Conservation (phyloP, 352 stramenopile genomes). For the Bremia lactucae region DNA sequence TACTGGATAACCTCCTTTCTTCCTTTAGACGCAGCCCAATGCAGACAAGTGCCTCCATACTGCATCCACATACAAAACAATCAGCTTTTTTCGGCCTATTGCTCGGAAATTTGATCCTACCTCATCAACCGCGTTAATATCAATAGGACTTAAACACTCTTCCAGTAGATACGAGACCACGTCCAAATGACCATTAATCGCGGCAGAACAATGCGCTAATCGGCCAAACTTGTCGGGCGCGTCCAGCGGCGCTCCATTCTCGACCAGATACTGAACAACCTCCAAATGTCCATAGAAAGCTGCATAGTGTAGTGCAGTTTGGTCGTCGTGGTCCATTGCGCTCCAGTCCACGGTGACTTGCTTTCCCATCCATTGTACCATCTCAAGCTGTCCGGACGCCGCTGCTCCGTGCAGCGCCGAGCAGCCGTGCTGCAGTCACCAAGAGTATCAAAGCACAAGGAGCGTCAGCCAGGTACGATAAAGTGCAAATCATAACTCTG, state of each 20-base stretch:
- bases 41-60: slow-evolving; percentile 78
- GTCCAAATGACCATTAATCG: slow-evolving; percentile 81
- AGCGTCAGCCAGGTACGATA: slow-evolving; percentile 1
- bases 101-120: slow-evolving; percentile 13
- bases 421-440: slow-evolving; percentile 50
- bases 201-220: slow-evolving; percentile 67
- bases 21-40: slow-evolving; percentile 77
- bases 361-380: slow-evolving; percentile 70
- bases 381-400: slow-evolving; percentile 65
- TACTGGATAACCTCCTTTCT: slow-evolving; percentile 85
- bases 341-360: slow-evolving; percentile 46
- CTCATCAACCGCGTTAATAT: slow-evolving; percentile 84
- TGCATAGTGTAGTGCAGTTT: slow-evolving; percentile 78
- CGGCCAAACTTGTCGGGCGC: slow-evolving; percentile 77
- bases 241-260: slow-evolving; percentile 72
- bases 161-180: slow-evolving; percentile 77
- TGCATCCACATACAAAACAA: slow-evolving; percentile 8
- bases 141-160: slow-evolving; percentile 66
- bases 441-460: slow-evolving; percentile 1
- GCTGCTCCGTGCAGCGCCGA: slow-evolving; percentile 68
- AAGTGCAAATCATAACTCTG: neutral
- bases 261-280: slow-evolving; percentile 76
- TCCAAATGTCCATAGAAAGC: slow-evolving; percentile 83
- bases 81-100: neutral
- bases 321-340: slow-evolving; percentile 67